Evolutionary conservation across 2,329 filamentous ascomycete species (phyloP).

Genomic region (Talaromyces sp.): DNA sequence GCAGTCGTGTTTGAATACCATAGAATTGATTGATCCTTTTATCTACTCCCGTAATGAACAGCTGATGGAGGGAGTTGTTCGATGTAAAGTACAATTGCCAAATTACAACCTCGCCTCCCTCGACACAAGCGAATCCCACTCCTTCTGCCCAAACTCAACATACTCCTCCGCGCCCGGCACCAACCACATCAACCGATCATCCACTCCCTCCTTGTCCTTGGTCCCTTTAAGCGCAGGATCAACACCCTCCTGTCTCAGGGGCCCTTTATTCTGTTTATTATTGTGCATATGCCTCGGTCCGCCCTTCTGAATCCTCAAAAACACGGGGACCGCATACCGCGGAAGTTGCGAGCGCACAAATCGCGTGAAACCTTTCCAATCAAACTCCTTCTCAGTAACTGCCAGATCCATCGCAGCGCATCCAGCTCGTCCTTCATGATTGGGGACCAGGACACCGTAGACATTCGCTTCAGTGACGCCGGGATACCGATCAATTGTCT

Average conservation of each 20-base stretch:
- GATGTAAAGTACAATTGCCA: not conserved
- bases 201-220: conserved; percentile 44
- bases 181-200: conserved; percentile 54
- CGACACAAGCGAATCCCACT: conserved; percentile 57
- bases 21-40: not conserved
- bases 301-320: conserved; percentile 63
- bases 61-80: not conserved
- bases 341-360: conserved; percentile 63
- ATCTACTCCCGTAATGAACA: not conserved
- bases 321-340: conserved; percentile 72
- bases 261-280: conserved; percentile 77
- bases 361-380: conserved; percentile 60
- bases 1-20: not conserved
- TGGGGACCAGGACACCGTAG: conserved; percentile 65
- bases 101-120: conserved; percentile 47
- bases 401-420: conserved; percentile 60
- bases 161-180: conserved; percentile 54
- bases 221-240: conserved; percentile 52
- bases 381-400: conserved; percentile 51
- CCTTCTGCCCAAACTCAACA: conserved; percentile 56
- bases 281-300: conserved; percentile 54
- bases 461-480: conserved; percentile 66
- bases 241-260: conserved; percentile 65
- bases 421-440: conserved; percentile 67
- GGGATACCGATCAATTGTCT: conserved; percentile 60